Conservation (phyloP, 129 eudicot genomes). For the Calendula officinalis region DNA sequence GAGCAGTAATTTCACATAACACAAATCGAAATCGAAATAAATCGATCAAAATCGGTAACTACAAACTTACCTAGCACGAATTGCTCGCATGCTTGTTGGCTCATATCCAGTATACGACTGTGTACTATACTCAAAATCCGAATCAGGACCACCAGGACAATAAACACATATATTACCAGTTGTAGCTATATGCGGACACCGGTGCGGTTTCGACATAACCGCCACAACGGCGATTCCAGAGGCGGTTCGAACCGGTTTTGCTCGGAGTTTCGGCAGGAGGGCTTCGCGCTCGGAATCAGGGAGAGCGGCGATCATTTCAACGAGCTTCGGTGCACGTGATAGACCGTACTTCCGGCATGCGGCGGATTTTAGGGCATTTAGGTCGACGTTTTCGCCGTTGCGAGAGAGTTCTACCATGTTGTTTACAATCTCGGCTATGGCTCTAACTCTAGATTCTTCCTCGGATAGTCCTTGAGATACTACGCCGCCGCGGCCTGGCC, state of each 20-base stretch:
- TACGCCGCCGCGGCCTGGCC: constrained; percentile 96
- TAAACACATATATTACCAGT: constrained; percentile 95
- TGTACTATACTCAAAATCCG: constrained; percentile 97
- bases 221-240: constrained; percentile 98
- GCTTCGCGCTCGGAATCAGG: constrained; percentile 82
- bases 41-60: neutral
- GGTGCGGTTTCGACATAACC: constrained; percentile 96
- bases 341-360: constrained; percentile 93
- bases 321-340: constrained; percentile 89
- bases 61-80: constrained; percentile 75
- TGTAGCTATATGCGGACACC: constrained; percentile 95
- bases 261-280: constrained; percentile 74
- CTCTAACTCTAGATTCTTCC: constrained; percentile 86
- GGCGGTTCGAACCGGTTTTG: constrained; percentile 93
- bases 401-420: constrained; percentile 83
- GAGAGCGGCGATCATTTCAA: constrained; percentile 95
- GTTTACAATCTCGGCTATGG: constrained; percentile 87
- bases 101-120: constrained; percentile 96
- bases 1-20: too few relatives aligned
- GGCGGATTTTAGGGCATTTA: constrained; percentile 82
- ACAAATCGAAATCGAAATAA: too few relatives aligned
- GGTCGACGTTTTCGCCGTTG: constrained; percentile 71
- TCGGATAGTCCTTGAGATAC: constrained; percentile 53
- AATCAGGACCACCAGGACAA: constrained; percentile 98
- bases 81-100: constrained; percentile 98